These are phyloP conservation scores for Nephelium lappaceum DNA, from an alignment of 345 rosid genomes.

Conservation along the genomic window DNA sequence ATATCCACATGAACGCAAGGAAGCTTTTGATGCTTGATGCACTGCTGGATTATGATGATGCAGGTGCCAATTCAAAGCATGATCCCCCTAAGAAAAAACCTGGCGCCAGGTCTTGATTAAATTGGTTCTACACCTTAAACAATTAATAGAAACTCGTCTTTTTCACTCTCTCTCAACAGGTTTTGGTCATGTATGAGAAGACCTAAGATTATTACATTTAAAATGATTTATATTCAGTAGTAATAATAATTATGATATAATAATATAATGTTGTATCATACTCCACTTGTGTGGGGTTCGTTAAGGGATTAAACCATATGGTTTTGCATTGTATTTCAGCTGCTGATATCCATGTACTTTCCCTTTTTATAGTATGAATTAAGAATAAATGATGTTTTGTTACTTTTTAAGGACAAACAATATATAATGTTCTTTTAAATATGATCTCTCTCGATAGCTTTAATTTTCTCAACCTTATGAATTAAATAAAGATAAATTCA, in stretches of 20 bases:
- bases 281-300: not conserved
- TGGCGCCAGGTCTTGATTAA: conserved; percentile 36
- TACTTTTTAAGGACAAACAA: not conserved
- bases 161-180: not conserved
- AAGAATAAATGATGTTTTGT: conserved; percentile 2
- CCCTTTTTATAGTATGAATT: not conserved
- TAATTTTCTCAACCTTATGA: too few species aligned
- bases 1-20: conserved; percentile 33
- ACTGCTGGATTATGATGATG: conserved; percentile 57
- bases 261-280: not conserved
- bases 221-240: not conserved
- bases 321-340: not conserved
- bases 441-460: too few species aligned
- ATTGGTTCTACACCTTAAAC: not conserved
- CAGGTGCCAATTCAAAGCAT: conserved; percentile 66
- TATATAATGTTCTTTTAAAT: too few species aligned
- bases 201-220: not conserved
- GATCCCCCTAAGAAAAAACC: conserved; percentile 63
- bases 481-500: not conserved
- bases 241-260: not conserved
- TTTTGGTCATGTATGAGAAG: conserved; percentile 12
- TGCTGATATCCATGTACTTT: not conserved
- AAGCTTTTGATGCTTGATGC: conserved; percentile 53
- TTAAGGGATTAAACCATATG: not conserved
- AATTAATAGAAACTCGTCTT: not conserved